Base-by-base conservation (phyloP, 2,329 filamentous ascomycete genomes). In the Botrytis galanthina region DNA sequence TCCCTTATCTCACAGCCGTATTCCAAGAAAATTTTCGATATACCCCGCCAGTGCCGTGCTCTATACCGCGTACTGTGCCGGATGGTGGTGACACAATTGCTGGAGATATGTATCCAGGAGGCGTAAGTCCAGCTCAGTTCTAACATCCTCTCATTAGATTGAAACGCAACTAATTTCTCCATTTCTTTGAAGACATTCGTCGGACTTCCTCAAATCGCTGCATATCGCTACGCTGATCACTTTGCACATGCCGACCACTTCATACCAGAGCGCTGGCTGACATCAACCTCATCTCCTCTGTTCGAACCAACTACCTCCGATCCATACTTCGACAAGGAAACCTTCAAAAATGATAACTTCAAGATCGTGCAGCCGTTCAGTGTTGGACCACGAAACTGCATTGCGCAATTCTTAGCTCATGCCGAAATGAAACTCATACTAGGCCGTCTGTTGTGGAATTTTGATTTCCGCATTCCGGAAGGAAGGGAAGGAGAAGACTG, bases 261-360 rank as follows among this genome's bases (percentile, higher is more conserved):
- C 46, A 70, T 75, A 8, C 74, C 73, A 7, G 74, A 76, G 44
- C 77, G 82, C 0, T 84, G 82, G 82, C 83, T 62, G 73, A 10
- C 57, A 10, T 60, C 29, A 32, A 60, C 16, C 57, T 37, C 32
- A 35, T 60, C 18, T 32, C 29, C 57, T 32, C 57, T 60, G 9
- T 60, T 60, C 32, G 18, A 60, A 37, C 29, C 57, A 12, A 32
- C 16, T 60, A 20, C 57, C 9, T 32, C 8, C 29, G 32, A 60
- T 22, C 18, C 32, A 35, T 60, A 60, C 57, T 60, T 60, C 57
- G 70, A 54, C 22, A 75, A 80, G 26, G 20, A 57, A 32, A 42
- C 42, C 26, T 75, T 61, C 64, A 59, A 32, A 54, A 42, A 39
- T 35, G 71, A 76, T 54, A 68, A 70, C 42, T 68, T 32, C 20